Conservation (phyloP, 2,329 filamentous ascomycete species). For the Cytospora mali region DNA sequence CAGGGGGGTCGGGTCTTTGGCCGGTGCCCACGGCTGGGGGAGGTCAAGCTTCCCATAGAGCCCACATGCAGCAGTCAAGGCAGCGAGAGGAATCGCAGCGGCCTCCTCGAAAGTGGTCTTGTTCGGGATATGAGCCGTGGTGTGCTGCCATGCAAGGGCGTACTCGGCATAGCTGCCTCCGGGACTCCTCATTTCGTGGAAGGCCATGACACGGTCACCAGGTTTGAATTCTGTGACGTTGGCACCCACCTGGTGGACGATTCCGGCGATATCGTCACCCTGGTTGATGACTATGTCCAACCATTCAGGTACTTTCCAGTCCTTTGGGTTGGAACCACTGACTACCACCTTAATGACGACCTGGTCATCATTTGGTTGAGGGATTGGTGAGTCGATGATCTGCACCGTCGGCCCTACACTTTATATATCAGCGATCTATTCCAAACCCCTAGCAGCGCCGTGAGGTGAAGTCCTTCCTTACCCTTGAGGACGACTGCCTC, state of each 20-base stretch:
- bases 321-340: slow-evolving; percentile 51
- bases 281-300: slow-evolving; percentile 40
- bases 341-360: slow-evolving; percentile 47
- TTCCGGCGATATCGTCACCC: slow-evolving; percentile 59
- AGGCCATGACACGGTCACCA: slow-evolving; percentile 60
- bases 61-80: slow-evolving; percentile 46
- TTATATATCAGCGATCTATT: neutral
- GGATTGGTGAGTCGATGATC: slow-evolving; percentile 45
- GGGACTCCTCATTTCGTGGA: slow-evolving; percentile 45
- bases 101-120: slow-evolving; percentile 44
- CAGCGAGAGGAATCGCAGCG: slow-evolving; percentile 47
- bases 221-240: slow-evolving; percentile 59
- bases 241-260: slow-evolving; percentile 56
- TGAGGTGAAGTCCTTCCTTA: neutral
- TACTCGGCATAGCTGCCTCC: slow-evolving; percentile 47
- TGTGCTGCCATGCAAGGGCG: slow-evolving; percentile 43
- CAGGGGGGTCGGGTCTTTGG: slow-evolving; percentile 34
- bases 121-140: slow-evolving; percentile 46
- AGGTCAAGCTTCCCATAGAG: slow-evolving; percentile 43
- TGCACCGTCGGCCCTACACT: slow-evolving; percentile 38
- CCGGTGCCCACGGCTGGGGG: slow-evolving; percentile 41
- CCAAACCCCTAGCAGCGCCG: too few relatives aligned
- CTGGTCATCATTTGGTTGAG: slow-evolving; percentile 42
- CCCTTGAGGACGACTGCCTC: slow-evolving; percentile 20
- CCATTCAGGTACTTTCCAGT: slow-evolving; percentile 44